Evolutionary conservation across 2,329 filamentous ascomycete genomes (phyloP), one percentile per base, ranked within the genome.

Genomic region (Sporothrix variecibatus): DNA sequence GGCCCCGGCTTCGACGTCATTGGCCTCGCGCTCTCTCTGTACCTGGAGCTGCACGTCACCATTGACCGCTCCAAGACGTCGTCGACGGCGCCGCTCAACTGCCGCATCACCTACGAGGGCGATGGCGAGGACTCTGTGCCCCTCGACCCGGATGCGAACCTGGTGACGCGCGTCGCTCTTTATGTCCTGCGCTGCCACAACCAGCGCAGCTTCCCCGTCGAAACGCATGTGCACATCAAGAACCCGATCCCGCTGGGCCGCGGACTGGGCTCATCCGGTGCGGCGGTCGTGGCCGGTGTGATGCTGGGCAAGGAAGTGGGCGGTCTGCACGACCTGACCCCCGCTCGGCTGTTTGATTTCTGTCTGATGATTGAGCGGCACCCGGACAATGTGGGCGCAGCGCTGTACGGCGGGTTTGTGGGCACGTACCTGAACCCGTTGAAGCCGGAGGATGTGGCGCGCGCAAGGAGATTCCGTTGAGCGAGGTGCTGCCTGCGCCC

Each of bases 1-100:
- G 95, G 94, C 78, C 95, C 95, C 68, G 95, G 95, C 75, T 99
- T 98, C 87, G 95, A 99, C 86, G 95, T 98, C 79, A 97, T 98
- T 82, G 94, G 96, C 78, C 91, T 99, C 76, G 95, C 95, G 9
- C 88, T 99, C 78, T 97, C 94, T 77, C 91, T 98, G 82, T 97
- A 95, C 85, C 92, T 99, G 77, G 95, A 98, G 85, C 87, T 98
- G 73, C 88, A 91, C 77, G 93, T 98, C 82, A 94, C 91, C 76
- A 87, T 97, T 80, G 89, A 93, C 82, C 86, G 89, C 75, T 83
- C 86, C 79, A 85, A 85, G 80, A 78, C 80, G 71, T 80, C 84
- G 60, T 90, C 89, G 8, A 83, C 87, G 34, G 85, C 89, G 74
- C 90, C 92, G 40, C 87, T 95, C 79, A 96, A 98, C 86, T 98